Evolutionary conservation across 1,139 yeast species (phyloP).

Genomic region (Zygosaccharomyces pseudobailii): DNA sequence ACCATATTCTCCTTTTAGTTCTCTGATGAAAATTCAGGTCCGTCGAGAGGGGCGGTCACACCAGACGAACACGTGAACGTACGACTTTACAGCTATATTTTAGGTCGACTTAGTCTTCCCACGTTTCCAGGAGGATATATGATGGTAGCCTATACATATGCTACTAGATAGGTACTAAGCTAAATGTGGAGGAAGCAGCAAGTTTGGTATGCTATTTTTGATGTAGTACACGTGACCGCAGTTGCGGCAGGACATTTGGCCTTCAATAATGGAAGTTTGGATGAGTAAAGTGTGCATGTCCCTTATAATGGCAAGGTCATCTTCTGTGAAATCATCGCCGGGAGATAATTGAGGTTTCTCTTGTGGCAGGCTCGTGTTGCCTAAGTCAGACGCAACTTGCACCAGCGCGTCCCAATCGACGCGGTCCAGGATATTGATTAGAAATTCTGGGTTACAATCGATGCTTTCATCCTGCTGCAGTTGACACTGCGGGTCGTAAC

Average conservation of each 20-base stretch:
- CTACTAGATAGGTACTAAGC: constrained; percentile 36
- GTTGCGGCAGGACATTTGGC: constrained; percentile 80
- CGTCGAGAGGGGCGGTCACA: neutral
- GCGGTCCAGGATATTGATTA: constrained; percentile 71
- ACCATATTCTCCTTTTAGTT: constrained; percentile 4
- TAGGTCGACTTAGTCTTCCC: neutral
- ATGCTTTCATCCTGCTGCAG: constrained; percentile 66
- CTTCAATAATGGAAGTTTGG: constrained; percentile 83
- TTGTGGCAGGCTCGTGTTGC: constrained; percentile 54
- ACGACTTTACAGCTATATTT: neutral
- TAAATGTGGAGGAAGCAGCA: constrained; percentile 89
- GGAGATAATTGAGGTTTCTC: constrained; percentile 45
- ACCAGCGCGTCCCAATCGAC: constrained; percentile 85
- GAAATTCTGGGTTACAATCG: constrained; percentile 79
- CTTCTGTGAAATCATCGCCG: constrained; percentile 39
- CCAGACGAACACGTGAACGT: neutral
- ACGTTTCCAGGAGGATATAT: neutral
- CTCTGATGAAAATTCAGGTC: neutral
- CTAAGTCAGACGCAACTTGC: constrained; percentile 69
- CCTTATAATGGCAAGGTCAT: constrained; percentile 55
- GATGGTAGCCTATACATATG: neutral
- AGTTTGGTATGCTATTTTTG: constrained; percentile 91
- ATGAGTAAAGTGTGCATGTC: constrained; percentile 76
- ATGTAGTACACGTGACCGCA: constrained; percentile 86
- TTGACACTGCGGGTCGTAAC: constrained; percentile 59